Evolutionary conservation across 345 rosid genomes (phyloP).

Genomic region (Isatis tinctoria): DNA sequence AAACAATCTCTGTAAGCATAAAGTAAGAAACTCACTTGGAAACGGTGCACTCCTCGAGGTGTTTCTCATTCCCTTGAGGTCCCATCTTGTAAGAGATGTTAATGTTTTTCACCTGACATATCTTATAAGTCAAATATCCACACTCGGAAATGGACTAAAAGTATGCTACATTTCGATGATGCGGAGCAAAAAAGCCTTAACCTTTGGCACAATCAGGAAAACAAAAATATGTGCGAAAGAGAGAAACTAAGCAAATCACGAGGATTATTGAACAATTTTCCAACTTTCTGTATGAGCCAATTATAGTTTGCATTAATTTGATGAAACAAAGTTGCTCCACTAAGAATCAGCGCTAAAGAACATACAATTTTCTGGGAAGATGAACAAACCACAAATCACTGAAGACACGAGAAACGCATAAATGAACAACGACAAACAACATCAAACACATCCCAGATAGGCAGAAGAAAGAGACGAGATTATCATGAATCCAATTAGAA

Average conservation of each 20-base stretch:
- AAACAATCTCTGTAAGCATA: not conserved
- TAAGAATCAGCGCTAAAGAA: not conserved
- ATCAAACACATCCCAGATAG: not conserved
- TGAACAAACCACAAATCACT: not conserved
- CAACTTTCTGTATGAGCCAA: not conserved
- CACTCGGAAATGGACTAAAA: not conserved
- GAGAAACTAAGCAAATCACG: not conserved
- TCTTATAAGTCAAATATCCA: not conserved
- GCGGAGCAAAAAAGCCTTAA: not conserved
- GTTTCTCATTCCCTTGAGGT: slow-evolving; percentile 51
- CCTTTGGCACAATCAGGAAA: not conserved
- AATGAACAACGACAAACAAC: not conserved
- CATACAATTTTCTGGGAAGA: not conserved
- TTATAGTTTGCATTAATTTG: not conserved
- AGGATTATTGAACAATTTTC: not conserved
- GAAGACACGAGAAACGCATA: not conserved
- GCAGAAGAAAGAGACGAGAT: no score
- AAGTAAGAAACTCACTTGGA: slow-evolving; percentile 50
- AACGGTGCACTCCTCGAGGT: slow-evolving; percentile 71
- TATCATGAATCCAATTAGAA: not conserved
- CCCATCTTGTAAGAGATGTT: slow-evolving; percentile 34
- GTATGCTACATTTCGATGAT: not conserved
- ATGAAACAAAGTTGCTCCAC: not conserved
- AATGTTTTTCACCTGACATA: not conserved
- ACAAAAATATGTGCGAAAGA: not conserved